A percentile compares a stretch with the other conserved stretches of the same genome.
These are phyloP conservation scores for Solanum chiquidenum DNA, from an alignment of 257 asterid species.

Conservation along the genomic window DNA sequence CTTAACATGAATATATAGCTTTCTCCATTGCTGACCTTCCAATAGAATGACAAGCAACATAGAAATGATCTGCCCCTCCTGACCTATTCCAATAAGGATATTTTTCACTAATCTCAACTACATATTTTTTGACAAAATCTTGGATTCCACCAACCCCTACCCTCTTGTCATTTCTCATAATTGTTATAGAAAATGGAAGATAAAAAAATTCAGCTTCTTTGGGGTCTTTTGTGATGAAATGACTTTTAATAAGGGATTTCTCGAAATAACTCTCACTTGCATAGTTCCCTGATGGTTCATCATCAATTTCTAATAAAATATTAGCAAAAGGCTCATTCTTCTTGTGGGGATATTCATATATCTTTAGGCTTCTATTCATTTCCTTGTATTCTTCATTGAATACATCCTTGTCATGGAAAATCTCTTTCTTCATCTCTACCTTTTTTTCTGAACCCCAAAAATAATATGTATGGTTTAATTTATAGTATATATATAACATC, in stretches of 20 bases:
- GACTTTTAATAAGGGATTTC: slow-evolving; percentile 44
- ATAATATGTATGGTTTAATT: neutral
- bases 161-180: slow-evolving; percentile 53
- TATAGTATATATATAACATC: too few species aligned
- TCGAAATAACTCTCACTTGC: slow-evolving; percentile 93
- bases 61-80: slow-evolving; percentile 85
- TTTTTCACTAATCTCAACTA: slow-evolving; percentile 24
- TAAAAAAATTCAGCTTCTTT: slow-evolving; percentile 61
- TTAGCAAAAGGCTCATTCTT: slow-evolving; percentile 54
- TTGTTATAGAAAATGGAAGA: slow-evolving; percentile 76
- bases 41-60: slow-evolving; percentile 77
- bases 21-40: slow-evolving; percentile 75
- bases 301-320: slow-evolving; percentile 28
- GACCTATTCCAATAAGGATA: slow-evolving; percentile 77
- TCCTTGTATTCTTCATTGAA: slow-evolving; percentile 42
- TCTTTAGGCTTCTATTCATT: slow-evolving; percentile 58
- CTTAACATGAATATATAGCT: slow-evolving; percentile 35
- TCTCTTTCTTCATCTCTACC: slow-evolving; percentile 7
- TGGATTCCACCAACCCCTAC: slow-evolving; percentile 68
- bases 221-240: slow-evolving; percentile 62
- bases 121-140: slow-evolving; percentile 32
- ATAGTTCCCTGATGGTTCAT: slow-evolving; percentile 61
- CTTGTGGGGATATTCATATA: slow-evolving; percentile 43
- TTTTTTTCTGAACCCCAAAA: slow-evolving; percentile 9
- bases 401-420: slow-evolving; percentile 37